These are phyloP conservation scores for Ceratocystis harringtonii DNA, from an alignment of 2,329 filamentous ascomycete genomes.

Conservation along the genomic window DNA sequence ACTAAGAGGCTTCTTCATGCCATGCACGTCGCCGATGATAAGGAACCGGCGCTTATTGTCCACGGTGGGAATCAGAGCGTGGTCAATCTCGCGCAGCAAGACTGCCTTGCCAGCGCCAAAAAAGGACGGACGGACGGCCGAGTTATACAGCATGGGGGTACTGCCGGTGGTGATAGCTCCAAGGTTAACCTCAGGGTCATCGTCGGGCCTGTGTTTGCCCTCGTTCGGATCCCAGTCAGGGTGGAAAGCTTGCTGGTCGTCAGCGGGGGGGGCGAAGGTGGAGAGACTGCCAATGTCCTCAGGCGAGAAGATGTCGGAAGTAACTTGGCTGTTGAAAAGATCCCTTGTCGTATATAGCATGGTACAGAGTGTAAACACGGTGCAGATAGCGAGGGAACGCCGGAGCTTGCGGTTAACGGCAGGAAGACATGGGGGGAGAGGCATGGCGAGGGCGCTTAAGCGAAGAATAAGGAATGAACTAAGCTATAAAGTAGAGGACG, in stretches of 20 bases:
- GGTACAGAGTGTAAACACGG: constrained; percentile 9
- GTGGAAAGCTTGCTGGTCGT: background rate
- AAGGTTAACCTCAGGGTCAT: constrained; percentile 11
- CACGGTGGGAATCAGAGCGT: constrained; percentile 23
- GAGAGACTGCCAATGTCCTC: background rate
- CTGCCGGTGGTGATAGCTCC: background rate
- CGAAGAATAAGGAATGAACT: background rate
- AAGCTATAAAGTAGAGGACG: background rate
- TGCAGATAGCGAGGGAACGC: constrained; percentile 11
- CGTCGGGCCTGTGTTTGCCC: constrained; percentile 3
- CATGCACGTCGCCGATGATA: constrained; percentile 84
- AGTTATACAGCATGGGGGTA: constrained; percentile 28
- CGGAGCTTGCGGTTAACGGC: constrained; percentile 13
- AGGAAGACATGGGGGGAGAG: constrained; percentile 3
- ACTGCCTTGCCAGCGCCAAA: constrained; percentile 21
- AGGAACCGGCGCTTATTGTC: constrained; percentile 47
- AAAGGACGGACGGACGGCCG: constrained; percentile 27
- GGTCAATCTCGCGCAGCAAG: constrained; percentile 24
- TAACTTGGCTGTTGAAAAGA: constrained; percentile 12
- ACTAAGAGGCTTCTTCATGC: constrained; percentile 55
- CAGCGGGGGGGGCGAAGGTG: background rate
- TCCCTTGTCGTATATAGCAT: constrained; percentile 17
- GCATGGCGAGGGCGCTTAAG: constrained; percentile 7
- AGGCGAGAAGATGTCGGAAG: constrained; percentile 10
- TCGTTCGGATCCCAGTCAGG: constrained; percentile 3